Evolutionary conservation across 768 basidiomycete genomes (phyloP), one percentile per base, ranked within the genome.

Genomic region (Xerocomus spinulosus): DNA sequence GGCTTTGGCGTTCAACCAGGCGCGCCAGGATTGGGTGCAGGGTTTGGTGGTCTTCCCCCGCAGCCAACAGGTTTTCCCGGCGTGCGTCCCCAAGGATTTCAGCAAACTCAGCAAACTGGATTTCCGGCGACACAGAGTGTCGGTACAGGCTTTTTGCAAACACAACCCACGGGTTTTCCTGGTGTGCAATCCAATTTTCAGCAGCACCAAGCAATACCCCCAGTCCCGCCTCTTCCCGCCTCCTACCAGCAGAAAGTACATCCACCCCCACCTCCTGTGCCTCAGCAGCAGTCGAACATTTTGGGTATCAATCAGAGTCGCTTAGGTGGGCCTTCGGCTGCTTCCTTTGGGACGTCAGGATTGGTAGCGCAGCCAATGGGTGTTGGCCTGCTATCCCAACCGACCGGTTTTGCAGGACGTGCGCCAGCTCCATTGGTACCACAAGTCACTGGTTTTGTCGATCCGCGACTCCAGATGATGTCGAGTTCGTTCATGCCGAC

Each of bases 401-500:
- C 53, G 8, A 63, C 59, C 6, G 83, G 87, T 2, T 87, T 80
- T 56, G 71, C 68, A 13, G 75, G 75, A 23, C 68, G 62, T 42
- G 58, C 71, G 36, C 50, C 60, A 46, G 42, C 67, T 58, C 74
- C 77, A 7, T 76, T 92, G 42, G 71, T 85, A 2, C 78, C 87
- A 14, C 91, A 92, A 59, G 68, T 75, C 45, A 92, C 91, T 6
- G 91, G 91, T 18, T 89, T 78, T 57, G 70, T 87, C 45, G 87
- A 95, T 68, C 92, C 92, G 2, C 73, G 91, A 17, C 70, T 94
- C 42, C 80, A 81, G 63, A 83, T 93, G 80, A 91, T 96, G 87
- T 83, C 83, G n/a, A 87, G 71, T 51, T 84, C 86, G 0, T 96
- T 97, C 70, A 88, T 97, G 82, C 94, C 95, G 12, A 72, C 80